Evolutionary conservation across 75 land plant species (phyloP), one percentile per base, ranked within the genome.

Genomic region (Selaginella moellendorffii): DNA sequence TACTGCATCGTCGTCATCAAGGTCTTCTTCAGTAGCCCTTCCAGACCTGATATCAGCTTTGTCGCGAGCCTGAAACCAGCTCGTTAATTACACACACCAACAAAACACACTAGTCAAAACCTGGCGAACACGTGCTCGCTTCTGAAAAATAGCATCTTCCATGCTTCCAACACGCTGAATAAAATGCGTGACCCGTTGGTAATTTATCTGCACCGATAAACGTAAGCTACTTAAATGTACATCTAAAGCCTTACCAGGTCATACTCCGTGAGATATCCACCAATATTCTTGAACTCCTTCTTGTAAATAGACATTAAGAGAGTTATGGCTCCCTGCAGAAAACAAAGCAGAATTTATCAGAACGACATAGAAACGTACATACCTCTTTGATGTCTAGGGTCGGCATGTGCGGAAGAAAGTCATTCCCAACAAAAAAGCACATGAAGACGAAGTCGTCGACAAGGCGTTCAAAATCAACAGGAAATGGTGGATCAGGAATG

Each of bases 361-460:
- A 5, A 36, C 14, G 46, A 5, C 46, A 5, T 5, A 36, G 46
- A 5, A 36, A 36, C 46, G 10, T 36, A 36, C 79, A 53, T 52
- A 93, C 99, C 90, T 95, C 96, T 0, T 85, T 81, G 63, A 95
- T 95, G 75, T 95, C 99, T 53, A 95, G 65, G 19, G 99, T 95
- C 2, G 99, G 99, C 96, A 88, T 85, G 70, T 95, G 99, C 0
- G 99, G 99, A 26, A 95, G 86, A 71, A 95, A 95, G 67, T 95
- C 99, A 84, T 95, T 95, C 31, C 99, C 99, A 66, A 95, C 96
- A 76, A 88, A 95, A 70, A 95, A 95, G 63, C 99, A 95, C 76
- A 95, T 80, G 68, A 95, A 95, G 58, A 95, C 82, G 69, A 95
- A 95, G 72, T 95, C 99, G 74, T 95, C 99, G 36, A 95, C 79